Base-by-base conservation (phyloP, 139 green algal genomes). In the Chlorella sp. region DNA sequence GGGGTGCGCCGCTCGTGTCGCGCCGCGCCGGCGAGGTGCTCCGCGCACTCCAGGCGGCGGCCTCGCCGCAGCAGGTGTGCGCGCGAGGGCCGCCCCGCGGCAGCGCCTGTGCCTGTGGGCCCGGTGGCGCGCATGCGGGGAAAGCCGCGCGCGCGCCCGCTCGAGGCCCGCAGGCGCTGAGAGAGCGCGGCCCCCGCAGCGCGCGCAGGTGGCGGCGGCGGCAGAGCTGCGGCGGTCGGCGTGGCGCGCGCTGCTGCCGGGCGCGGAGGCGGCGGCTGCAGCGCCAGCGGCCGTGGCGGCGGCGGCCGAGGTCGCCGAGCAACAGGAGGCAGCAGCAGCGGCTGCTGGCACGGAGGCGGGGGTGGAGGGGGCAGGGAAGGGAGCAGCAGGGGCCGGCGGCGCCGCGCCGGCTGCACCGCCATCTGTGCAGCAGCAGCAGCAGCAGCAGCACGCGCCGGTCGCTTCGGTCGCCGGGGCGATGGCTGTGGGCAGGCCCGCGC, bases 201-300 rank as follows among this genome's bases (percentile, higher is more conserved):
- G 41, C 0, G 62, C 58, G 46, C 51, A 61, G 21, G n/a, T 63
- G 43, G 69, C 51, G 31, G 36, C 56, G 0, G 42, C 59, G 42
- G n/a, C 38, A 8, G 63, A 66, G 74, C 63, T 73, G 17, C 74
- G 74, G 29, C 50, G 42, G 41, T 43, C 67, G 63, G 50, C 74
- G 23, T 66, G 63, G 50, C 46, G 45, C 50, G 29, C 46, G 51
- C 43, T 25, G 21, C 63, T 73, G 41, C 31, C 33, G 23, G 42
- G 4, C 5, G 51, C 51, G 45, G 40, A 31, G n/a, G 67, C 31
- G 41, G 35, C 17, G 5, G 46, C 35, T 14, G 56, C 9, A 25
- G 23, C 21, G 67, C 8, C 31, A 63, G 23, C 8, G 31, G 21
- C 14, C 33, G 31, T 23, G 15, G 40, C 67, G 8, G 12, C 60